Evolutionary conservation across 2,329 filamentous ascomycete species (phyloP).

Genomic region (Pseudogymnoascus sp.): DNA sequence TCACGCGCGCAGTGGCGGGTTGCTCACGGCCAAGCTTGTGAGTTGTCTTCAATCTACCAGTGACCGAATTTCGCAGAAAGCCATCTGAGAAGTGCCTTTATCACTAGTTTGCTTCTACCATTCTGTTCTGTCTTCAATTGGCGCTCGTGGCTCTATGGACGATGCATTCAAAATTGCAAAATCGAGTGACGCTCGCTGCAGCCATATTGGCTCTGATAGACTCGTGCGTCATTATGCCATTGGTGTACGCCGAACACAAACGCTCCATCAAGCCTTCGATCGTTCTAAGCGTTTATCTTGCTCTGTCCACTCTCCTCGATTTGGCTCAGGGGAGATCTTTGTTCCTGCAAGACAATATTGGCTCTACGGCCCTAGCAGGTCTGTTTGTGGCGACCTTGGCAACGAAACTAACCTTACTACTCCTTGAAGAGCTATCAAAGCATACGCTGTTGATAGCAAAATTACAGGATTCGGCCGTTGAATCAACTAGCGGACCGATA

Average conservation of each 20-base stretch:
- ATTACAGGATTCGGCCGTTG: not conserved
- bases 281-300: slow-evolving; percentile 14
- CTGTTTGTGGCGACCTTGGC: slow-evolving; percentile 1
- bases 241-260: slow-evolving; percentile 12
- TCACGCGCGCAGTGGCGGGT: not conserved
- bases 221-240: not conserved
- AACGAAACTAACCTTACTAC: slow-evolving; percentile 2
- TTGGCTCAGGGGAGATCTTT: slow-evolving; percentile 11
- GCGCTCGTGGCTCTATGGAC: not conserved
- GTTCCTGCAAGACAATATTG: not conserved
- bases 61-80: not conserved
- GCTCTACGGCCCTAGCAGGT: not conserved
- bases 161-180: not conserved
- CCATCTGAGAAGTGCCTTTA: not conserved
- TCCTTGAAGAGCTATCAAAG: slow-evolving; percentile 13
- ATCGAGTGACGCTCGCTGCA: not conserved
- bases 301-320: slow-evolving; percentile 12
- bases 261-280: slow-evolving; percentile 15
- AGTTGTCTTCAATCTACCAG: not conserved
- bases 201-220: not conserved
- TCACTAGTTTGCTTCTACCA: not conserved
- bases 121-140: not conserved
- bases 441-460: not conserved
- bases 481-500: slow-evolving; percentile 14
- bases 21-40: slow-evolving; percentile 4